phyloP scores from a whole-genome alignment of 768 basidiomycete genomes.

The Boletales sp. region DNA sequence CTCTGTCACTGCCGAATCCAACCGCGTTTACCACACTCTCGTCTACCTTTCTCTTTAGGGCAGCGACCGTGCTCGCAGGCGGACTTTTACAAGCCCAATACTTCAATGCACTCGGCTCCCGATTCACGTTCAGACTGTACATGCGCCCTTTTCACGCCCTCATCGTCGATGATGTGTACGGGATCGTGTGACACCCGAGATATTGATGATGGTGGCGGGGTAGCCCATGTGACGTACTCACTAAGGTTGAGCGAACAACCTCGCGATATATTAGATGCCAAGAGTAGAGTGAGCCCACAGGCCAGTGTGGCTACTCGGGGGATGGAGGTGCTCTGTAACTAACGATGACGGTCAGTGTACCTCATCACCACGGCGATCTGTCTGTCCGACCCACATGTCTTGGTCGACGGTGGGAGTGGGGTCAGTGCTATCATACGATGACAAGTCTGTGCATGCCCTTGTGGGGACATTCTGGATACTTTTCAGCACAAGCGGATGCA shows the following conservation, averaged over 20 bases:
- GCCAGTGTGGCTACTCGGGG: too few species aligned
- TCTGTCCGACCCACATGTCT: conserved; percentile 1
- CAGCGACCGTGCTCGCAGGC: conserved; percentile 3
- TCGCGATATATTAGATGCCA: too few species aligned
- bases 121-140: conserved; percentile 25
- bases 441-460: neutral
- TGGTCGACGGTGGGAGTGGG: neutral
- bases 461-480: neutral
- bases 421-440: neutral
- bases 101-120: conserved; percentile 18
- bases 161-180: conserved; percentile 26
- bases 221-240: too few species aligned
- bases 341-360: too few species aligned
- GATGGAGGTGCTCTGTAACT: too few species aligned
- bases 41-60: conserved; percentile 8
- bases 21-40: conserved; percentile 5
- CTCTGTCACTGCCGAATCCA: neutral
- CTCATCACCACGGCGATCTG: too few species aligned
- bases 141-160: conserved; percentile 19
- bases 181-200: conserved; percentile 31
- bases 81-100: conserved; percentile 14
- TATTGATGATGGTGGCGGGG: conserved; percentile 12
- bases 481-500: conserved; percentile 13
- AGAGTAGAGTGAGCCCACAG: too few species aligned
- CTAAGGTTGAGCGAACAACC: too few species aligned